Percentiles rank a stretch among this genome's conserved stretches.
Conservation (phyloP, 257 asterid genomes). For the Solanum virginianum region DNA sequence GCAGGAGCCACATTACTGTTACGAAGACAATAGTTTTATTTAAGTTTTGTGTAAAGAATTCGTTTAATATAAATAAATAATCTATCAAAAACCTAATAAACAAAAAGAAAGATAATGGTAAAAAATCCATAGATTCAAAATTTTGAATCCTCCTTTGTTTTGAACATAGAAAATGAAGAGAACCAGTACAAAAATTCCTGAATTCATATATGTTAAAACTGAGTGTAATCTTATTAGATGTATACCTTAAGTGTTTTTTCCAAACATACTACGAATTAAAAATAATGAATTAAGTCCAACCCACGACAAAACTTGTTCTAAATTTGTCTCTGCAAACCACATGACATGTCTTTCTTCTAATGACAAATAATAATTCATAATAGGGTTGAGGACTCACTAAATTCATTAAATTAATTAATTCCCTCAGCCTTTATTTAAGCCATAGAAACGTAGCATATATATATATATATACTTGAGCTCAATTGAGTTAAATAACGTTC, state of each 20-base stretch:
- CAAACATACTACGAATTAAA: too few relatives aligned
- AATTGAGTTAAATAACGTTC: neutral
- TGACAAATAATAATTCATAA: neutral
- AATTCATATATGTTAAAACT: neutral
- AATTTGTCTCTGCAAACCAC: neutral
- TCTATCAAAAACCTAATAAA: too few relatives aligned
- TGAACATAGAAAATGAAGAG: too few relatives aligned
- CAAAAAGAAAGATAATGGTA: too few relatives aligned
- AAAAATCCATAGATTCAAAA: too few relatives aligned
- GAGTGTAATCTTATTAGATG: neutral
- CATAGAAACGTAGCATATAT: neutral
- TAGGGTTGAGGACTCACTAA: neutral
- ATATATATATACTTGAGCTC: too few relatives aligned
- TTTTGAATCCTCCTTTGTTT: too few relatives aligned
- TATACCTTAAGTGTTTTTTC: neutral
- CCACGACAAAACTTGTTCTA: neutral
- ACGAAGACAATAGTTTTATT: neutral
- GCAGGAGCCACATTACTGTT: neutral
- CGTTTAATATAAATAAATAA: too few relatives aligned
- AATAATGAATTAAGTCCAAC: neutral
- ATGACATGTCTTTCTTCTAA: neutral
- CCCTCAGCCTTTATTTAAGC: neutral
- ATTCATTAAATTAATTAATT: neutral
- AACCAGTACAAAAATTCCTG: too few relatives aligned
- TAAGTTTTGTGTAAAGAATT: too few relatives aligned